Conservation (phyloP, 1,284 basidiomycete species). For the Sporisorium reilianum region DNA sequence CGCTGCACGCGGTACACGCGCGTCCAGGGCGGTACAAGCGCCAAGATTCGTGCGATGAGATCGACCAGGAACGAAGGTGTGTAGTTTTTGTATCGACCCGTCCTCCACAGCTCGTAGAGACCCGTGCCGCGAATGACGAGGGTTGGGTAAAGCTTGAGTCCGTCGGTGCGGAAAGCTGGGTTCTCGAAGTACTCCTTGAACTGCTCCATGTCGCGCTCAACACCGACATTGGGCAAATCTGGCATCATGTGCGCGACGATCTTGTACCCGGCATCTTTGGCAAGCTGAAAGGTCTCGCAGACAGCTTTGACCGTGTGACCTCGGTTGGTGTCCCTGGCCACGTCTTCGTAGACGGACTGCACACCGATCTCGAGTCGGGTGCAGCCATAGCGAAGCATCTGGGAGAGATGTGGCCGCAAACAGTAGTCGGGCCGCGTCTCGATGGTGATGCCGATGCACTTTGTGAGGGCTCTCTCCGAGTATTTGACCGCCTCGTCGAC, state of each 20-base stretch:
- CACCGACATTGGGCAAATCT: conserved; percentile 90
- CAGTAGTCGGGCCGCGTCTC: conserved; percentile 99
- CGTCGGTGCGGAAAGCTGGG: conserved; percentile 95
- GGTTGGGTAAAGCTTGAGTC: conserved; percentile 98
- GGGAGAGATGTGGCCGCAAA: conserved; percentile 93
- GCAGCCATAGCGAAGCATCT: conserved; percentile 99
- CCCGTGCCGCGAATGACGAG: conserved; percentile 98
- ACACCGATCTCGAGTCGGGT: conserved; percentile 98
- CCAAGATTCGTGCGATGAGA: conserved; percentile 93
- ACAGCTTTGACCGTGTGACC: conserved; percentile 96
- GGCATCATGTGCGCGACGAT: conserved; percentile 75
- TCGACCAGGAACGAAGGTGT: conserved; percentile 98
- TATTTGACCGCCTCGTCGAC: conserved; percentile 98
- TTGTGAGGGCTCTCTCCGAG: conserved; percentile 96
- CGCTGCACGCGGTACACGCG: conserved; percentile 88
- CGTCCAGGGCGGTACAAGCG: conserved; percentile 98
- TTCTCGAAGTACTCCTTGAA: conserved; percentile 99
- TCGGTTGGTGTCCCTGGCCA: conserved; percentile 96
- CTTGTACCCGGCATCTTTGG: conserved; percentile 99
- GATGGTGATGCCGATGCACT: conserved; percentile 98
- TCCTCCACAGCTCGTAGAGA: conserved; percentile 95
- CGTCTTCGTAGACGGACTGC: conserved; percentile 98
- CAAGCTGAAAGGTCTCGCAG: conserved; percentile 95
- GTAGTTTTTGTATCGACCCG: conserved; percentile 98
- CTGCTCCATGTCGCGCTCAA: conserved; percentile 96